phyloP scores from a whole-genome alignment of 2,329 filamentous ascomycete genomes.

The Lecanicillium sp. region DNA sequence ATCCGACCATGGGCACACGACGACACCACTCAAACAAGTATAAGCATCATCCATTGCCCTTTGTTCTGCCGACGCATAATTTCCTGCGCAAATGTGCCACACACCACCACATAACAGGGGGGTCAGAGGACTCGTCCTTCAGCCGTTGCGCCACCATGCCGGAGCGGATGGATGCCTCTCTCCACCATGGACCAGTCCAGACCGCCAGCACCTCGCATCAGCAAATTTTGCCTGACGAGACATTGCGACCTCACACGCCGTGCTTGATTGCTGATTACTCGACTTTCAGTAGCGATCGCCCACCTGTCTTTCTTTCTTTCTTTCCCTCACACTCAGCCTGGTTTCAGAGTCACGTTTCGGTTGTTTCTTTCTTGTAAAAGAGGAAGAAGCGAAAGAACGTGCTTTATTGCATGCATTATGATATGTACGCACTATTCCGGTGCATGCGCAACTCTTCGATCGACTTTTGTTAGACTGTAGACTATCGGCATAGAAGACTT shows the following conservation, averaged over 20 bases:
- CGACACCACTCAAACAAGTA: no score
- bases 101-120: neutral
- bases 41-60: neutral
- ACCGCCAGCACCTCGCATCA: constrained; percentile 3
- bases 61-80: neutral
- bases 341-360: no score
- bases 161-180: neutral
- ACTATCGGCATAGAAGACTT: neutral
- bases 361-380: no score
- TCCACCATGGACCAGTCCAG: constrained; percentile 13
- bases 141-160: constrained; percentile 9
- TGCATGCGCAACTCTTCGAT: neutral
- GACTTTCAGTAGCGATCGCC: neutral
- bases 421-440: neutral
- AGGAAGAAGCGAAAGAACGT: no score
- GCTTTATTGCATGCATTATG: no score
- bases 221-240: neutral
- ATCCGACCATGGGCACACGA: no score
- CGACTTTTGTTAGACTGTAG: neutral
- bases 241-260: neutral
- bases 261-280: neutral
- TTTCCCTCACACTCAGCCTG: no score
- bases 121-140: constrained; percentile 4
- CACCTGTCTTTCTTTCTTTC: neutral
- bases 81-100: neutral